A percentile compares a stretch with the other conserved stretches of the same genome.
Conservation (phyloP, 805 yeast genomes). For the Ogataea allantospora region DNA sequence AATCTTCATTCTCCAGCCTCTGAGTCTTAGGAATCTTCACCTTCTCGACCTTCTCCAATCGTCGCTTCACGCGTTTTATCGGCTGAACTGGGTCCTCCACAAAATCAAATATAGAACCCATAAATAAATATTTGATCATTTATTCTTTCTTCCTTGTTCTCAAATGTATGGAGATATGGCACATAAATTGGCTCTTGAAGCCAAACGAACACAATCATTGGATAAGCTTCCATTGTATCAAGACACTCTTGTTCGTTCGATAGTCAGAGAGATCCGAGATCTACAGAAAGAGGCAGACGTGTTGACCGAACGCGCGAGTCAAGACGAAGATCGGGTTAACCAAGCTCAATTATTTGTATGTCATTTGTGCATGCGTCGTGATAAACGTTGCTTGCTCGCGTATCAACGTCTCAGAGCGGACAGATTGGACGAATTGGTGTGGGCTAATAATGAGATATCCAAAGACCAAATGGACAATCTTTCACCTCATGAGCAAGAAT, state of each 20-base stretch:
- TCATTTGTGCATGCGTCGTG: slow-evolving; percentile 75
- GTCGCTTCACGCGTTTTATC: not conserved
- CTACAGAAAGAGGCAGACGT: slow-evolving; percentile 56
- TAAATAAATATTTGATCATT: too few relatives aligned
- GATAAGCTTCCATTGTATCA: slow-evolving; percentile 69
- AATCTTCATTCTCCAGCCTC: slow-evolving; percentile 16
- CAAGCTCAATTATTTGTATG: slow-evolving; percentile 69
- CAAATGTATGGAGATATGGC: slow-evolving; percentile 88
- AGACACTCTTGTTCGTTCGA: slow-evolving; percentile 64
- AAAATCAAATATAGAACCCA: slow-evolving; percentile 10
- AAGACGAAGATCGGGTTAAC: slow-evolving; percentile 39
- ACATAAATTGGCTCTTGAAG: slow-evolving; percentile 78
- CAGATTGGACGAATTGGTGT: slow-evolving; percentile 61
- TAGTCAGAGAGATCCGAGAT: slow-evolving; percentile 69
- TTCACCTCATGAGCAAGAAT: slow-evolving; percentile 79
- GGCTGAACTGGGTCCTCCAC: slow-evolving; percentile 5
- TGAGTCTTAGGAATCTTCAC: slow-evolving; percentile 20
- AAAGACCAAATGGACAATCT: slow-evolving; percentile 45
- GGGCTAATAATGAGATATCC: slow-evolving; percentile 63
- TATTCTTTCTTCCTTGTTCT: slow-evolving; percentile 1
- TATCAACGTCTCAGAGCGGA: slow-evolving; percentile 73
- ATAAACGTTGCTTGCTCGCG: slow-evolving; percentile 86
- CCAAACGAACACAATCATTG: slow-evolving; percentile 70
- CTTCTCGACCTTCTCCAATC: too few relatives aligned
- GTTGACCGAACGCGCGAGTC: slow-evolving; percentile 33